phyloP scores from a whole-genome alignment of 495 filamentous ascomycete species.

The Penicillium lividum region DNA sequence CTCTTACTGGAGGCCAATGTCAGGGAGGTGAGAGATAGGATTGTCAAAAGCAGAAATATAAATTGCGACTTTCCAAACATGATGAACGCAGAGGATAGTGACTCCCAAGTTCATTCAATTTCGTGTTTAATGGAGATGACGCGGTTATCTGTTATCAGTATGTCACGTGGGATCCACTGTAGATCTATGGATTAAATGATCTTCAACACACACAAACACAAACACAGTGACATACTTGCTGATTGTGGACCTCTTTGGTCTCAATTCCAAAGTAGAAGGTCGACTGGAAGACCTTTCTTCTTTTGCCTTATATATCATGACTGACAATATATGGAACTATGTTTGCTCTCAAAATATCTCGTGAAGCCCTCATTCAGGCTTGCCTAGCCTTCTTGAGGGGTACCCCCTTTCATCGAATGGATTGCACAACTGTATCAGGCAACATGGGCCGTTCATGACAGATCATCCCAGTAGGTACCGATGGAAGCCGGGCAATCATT shows the following conservation, averaged over 20 bases:
- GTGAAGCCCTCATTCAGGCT: constrained; percentile 3
- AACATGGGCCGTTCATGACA: constrained; percentile 1
- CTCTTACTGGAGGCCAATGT: constrained; percentile 26
- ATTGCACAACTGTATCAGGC: constrained; percentile 4
- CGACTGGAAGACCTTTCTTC: no score
- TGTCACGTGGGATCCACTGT: constrained; percentile 1
- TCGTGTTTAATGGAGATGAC: neutral
- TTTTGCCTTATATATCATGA: no score
- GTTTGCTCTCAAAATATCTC: neutral
- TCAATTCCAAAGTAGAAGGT: no score
- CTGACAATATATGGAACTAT: neutral
- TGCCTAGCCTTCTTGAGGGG: constrained; percentile 2
- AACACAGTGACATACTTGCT: no score
- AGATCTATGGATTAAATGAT: neutral
- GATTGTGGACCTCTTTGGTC: no score
- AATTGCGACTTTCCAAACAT: neutral
- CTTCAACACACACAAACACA: no score
- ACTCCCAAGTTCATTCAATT: neutral
- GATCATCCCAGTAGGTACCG: constrained; percentile 3
- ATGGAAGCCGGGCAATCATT: neutral
- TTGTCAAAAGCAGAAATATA: constrained; percentile 1
- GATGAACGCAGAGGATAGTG: neutral
- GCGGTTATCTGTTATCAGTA: constrained; percentile 4
- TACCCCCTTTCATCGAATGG: constrained; percentile 4
- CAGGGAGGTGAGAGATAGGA: constrained; percentile 6